Percentiles rank a stretch among this genome's conserved stretches.
These are phyloP conservation scores for Thalia dealbata DNA, from an alignment of 176 grass and related monocot genomes.

Conservation along the genomic window DNA sequence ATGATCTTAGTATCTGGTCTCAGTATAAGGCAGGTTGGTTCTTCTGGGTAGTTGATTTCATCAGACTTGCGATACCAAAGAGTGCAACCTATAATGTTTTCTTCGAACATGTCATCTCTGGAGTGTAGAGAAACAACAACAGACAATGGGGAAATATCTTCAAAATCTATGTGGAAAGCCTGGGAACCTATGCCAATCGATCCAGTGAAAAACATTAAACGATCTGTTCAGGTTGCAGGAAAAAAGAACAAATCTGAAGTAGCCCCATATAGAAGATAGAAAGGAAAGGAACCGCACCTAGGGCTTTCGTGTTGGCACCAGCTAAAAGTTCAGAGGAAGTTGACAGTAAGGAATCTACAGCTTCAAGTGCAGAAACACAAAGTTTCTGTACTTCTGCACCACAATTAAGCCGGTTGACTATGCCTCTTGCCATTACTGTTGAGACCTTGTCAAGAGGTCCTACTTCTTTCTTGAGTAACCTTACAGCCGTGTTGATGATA, in stretches of 20 bases:
- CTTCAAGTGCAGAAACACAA: slow-evolving; percentile 53
- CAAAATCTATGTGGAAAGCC: slow-evolving; percentile 42
- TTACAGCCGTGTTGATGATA: slow-evolving; percentile 43
- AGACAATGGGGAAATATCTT: slow-evolving; percentile 52
- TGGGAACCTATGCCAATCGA: slow-evolving; percentile 19
- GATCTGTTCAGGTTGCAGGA: slow-evolving; percentile 18
- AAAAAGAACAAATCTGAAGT: background rate
- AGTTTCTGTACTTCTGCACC: slow-evolving; percentile 74
- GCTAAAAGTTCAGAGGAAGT: slow-evolving; percentile 23
- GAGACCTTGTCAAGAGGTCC: slow-evolving; percentile 66
- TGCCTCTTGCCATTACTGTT: slow-evolving; percentile 44
- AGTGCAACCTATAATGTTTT: slow-evolving; percentile 51
- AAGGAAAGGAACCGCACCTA: slow-evolving; percentile 27
- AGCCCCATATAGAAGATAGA: background rate
- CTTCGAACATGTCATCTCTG: slow-evolving; percentile 34
- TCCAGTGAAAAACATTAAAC: slow-evolving; percentile 20
- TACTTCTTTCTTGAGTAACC: slow-evolving; percentile 66
- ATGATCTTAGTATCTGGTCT: slow-evolving; percentile 43
- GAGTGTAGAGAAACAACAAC: slow-evolving; percentile 44
- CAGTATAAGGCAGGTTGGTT: slow-evolving; percentile 52
- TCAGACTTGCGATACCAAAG: slow-evolving; percentile 55
- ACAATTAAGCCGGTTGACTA: slow-evolving; percentile 74
- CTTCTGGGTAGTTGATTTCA: slow-evolving; percentile 35
- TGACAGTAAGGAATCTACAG: slow-evolving; percentile 43
- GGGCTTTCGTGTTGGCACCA: slow-evolving; percentile 9